Evolutionary conservation across 1,139 yeast species (phyloP).

Genomic region (Nadsonia starkeyi-henricii): DNA sequence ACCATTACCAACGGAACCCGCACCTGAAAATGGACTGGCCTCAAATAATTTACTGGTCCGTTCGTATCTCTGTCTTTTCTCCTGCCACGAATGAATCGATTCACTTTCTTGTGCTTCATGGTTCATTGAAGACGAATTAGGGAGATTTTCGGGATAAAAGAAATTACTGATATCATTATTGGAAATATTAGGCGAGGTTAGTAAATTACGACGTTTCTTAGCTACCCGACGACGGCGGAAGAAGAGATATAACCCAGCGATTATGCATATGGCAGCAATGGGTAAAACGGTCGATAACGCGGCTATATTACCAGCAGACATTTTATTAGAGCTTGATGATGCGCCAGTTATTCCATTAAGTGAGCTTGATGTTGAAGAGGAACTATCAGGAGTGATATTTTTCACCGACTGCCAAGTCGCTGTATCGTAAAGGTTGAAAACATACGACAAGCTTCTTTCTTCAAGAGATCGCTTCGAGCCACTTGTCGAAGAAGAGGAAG

Average conservation of each 20-base stretch:
- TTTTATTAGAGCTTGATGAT: constrained; percentile 4
- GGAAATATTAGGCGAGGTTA: background rate
- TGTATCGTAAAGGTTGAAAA: background rate
- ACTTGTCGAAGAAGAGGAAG: constrained; percentile 1
- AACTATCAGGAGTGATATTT: background rate
- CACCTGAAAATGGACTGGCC: background rate
- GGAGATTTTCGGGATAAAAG: constrained; percentile 2
- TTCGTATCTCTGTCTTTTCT: constrained; percentile 16
- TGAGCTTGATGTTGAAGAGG: constrained; percentile 1
- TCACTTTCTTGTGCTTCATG: constrained; percentile 11
- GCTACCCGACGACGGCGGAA: constrained; percentile 8
- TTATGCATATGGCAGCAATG: constrained; percentile 14
- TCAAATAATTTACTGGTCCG: constrained; percentile 2
- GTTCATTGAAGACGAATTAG: background rate
- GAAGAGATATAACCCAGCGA: constrained; percentile 16
- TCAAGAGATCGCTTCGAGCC: background rate
- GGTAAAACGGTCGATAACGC: constrained; percentile 25
- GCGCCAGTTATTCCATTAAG: constrained; percentile 6
- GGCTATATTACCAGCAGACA: constrained; percentile 20
- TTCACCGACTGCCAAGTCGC: background rate
- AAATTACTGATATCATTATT: background rate
- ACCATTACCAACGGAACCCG: background rate
- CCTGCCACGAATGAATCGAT: constrained; percentile 20
- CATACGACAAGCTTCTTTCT: background rate
- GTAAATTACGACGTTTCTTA: constrained; percentile 10